These are phyloP conservation scores for Lactarius psammicola DNA, from an alignment of 768 basidiomycete species.

Conservation along the genomic window DNA sequence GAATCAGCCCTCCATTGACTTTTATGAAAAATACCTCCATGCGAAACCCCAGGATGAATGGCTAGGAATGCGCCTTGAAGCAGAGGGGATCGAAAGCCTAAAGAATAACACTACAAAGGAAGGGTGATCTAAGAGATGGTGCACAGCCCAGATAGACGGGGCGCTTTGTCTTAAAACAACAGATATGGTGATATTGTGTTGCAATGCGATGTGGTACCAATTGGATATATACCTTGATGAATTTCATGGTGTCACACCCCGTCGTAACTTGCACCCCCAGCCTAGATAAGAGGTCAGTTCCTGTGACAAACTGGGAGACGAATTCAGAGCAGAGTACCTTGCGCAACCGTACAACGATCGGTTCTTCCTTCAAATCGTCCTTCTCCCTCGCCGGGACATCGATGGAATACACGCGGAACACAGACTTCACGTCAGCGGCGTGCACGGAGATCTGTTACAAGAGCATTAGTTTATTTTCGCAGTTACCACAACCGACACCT, in stretches of 20 bases:
- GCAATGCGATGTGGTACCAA: not conserved
- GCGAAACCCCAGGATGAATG: slow-evolving; percentile 82
- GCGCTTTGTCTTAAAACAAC: slow-evolving; percentile 4
- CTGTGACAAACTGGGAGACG: slow-evolving; percentile 28
- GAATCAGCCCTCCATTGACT: slow-evolving; percentile 90
- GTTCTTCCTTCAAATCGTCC: slow-evolving; percentile 84
- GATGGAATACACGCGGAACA: slow-evolving; percentile 76
- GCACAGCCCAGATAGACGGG: not conserved
- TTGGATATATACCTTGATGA: not conserved
- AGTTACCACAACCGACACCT: too few relatives aligned
- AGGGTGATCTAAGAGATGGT: not conserved
- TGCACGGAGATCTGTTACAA: slow-evolving; percentile 83
- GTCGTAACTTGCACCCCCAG: slow-evolving; percentile 87
- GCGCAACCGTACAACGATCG: slow-evolving; percentile 76
- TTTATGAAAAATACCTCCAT: slow-evolving; percentile 83
- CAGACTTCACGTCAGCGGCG: slow-evolving; percentile 79
- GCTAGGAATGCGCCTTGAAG: slow-evolving; percentile 83
- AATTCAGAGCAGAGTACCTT: slow-evolving; percentile 54
- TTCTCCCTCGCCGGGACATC: slow-evolving; percentile 83
- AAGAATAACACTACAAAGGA: slow-evolving; percentile 42
- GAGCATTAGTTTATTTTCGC: slow-evolving; percentile 19
- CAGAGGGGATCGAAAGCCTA: slow-evolving; percentile 61
- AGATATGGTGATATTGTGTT: slow-evolving; percentile 6
- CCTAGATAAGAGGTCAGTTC: slow-evolving; percentile 43
- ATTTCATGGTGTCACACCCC: slow-evolving; percentile 52